Evolutionary conservation across 495 filamentous ascomycete species (phyloP).

Genomic region (Penicillium cinerascens): DNA sequence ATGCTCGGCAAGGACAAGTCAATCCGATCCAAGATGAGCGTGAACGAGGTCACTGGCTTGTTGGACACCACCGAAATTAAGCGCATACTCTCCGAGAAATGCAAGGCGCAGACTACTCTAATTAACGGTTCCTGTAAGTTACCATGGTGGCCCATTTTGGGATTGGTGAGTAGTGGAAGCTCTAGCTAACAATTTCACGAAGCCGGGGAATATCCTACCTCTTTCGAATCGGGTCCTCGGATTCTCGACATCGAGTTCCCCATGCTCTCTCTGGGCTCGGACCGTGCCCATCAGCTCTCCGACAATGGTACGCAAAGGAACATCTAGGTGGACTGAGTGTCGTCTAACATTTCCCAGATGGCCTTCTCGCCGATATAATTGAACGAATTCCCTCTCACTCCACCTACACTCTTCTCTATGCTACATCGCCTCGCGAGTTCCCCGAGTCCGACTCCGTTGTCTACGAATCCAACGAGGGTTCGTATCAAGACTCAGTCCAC

Average conservation of each 20-base stretch:
- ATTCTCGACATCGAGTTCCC: slow-evolving; percentile 53
- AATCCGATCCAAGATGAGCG: slow-evolving; percentile 46
- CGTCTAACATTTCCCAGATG: slow-evolving; percentile 42
- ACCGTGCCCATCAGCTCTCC: slow-evolving; percentile 40
- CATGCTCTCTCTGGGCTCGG: slow-evolving; percentile 37
- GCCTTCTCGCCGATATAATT: slow-evolving; percentile 56
- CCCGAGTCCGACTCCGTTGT: slow-evolving; percentile 36
- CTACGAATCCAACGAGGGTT: slow-evolving; percentile 51
- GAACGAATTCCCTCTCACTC: slow-evolving; percentile 49
- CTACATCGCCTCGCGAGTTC: slow-evolving; percentile 47
- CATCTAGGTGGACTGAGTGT: not conserved
- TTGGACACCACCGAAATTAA: slow-evolving; percentile 55
- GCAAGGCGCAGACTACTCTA: slow-evolving; percentile 48
- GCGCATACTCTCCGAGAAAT: slow-evolving; percentile 47
- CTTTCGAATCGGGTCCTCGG: slow-evolving; percentile 44
- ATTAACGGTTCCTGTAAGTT: slow-evolving; percentile 64
- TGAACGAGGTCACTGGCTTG: slow-evolving; percentile 62
- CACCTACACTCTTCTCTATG: slow-evolving; percentile 63
- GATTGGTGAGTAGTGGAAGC: not conserved
- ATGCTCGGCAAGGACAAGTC: slow-evolving; percentile 46
- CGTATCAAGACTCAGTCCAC: slow-evolving; percentile 48
- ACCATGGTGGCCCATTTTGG: slow-evolving; percentile 3
- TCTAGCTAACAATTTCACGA: slow-evolving; percentile 13
- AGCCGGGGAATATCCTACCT: slow-evolving; percentile 46
- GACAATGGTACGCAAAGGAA: slow-evolving; percentile 42